phyloP scores from a whole-genome alignment of 169 alveolate species.

The Plasmodium gonderi region DNA sequence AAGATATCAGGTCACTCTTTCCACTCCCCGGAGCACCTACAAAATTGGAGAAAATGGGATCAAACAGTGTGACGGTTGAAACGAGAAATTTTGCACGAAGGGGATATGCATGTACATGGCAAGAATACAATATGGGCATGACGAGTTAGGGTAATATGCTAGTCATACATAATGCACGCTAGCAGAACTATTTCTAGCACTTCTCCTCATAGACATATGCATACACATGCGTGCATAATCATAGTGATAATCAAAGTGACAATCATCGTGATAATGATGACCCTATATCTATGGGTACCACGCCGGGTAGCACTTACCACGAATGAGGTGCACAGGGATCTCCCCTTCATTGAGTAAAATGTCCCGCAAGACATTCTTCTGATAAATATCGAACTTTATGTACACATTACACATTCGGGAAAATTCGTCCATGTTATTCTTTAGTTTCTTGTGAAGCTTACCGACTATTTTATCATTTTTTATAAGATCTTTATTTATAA shows the following conservation, averaged over 20 bases:
- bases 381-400: conserved; percentile 58
- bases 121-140: too few species aligned
- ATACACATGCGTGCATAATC: neutral
- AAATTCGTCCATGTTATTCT: conserved; percentile 25
- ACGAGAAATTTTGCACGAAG: neutral
- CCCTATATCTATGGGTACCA: too few species aligned
- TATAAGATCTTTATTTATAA: conserved; percentile 22
- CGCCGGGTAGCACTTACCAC: conserved; percentile 21
- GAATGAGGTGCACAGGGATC: conserved; percentile 36
- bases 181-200: too few species aligned
- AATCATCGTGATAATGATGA: too few species aligned
- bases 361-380: conserved; percentile 27
- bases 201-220: neutral
- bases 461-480: conserved; percentile 39
- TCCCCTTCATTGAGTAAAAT: conserved; percentile 8
- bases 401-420: conserved; percentile 26
- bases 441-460: conserved; percentile 12
- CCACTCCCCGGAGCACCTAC: conserved; percentile 74
- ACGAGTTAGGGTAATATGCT: too few species aligned
- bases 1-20: conserved; percentile 47
- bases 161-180: too few species aligned
- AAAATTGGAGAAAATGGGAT: neutral
- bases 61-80: too few species aligned
- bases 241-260: too few species aligned
- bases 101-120: too few species aligned